Percentiles rank a stretch among this genome's conserved stretches.
Conservation (phyloP, 352 stramenopile species). For the Globisporangium paroecandrum region DNA sequence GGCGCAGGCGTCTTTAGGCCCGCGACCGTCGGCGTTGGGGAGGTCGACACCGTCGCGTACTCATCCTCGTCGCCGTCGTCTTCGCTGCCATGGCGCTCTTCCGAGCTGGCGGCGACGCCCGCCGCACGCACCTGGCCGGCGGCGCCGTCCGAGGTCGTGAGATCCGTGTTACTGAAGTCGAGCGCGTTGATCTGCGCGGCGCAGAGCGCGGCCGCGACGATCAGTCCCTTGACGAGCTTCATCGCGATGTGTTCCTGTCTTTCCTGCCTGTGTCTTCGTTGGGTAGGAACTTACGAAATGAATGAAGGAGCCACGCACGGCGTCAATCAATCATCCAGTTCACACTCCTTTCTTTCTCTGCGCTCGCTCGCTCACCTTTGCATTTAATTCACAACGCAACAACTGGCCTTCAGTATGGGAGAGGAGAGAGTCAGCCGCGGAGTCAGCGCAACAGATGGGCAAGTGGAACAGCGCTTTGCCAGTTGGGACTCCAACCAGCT, state of each 20-base stretch:
- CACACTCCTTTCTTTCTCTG: background rate
- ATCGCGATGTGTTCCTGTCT: constrained; percentile 16
- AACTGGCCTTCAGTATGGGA: constrained; percentile 16
- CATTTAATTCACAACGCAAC: background rate
- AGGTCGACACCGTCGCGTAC: constrained; percentile 7
- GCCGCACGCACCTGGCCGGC: constrained; percentile 24
- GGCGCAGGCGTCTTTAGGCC: constrained; percentile 6
- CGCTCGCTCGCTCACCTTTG: background rate
- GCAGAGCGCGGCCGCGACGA: constrained; percentile 55
- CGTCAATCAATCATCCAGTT: constrained; percentile 1
- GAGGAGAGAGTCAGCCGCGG: constrained; percentile 14
- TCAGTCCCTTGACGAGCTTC: constrained; percentile 43
- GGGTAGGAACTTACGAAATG: constrained; percentile 17
- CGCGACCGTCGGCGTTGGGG: constrained; percentile 9
- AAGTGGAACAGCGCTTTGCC: constrained; percentile 3
- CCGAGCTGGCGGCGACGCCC: constrained; percentile 10
- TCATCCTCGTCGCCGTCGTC: background rate
- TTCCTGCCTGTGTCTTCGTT: constrained; percentile 1
- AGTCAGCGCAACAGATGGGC: constrained; percentile 16
- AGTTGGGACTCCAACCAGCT: constrained; percentile 13
- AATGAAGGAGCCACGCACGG: background rate
- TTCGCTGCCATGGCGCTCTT: constrained; percentile 5
- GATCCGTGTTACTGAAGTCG: constrained; percentile 30
- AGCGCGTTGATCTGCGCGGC: constrained; percentile 50
- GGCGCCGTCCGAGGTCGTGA: constrained; percentile 18